These are phyloP conservation scores for Colletotrichum eleusines DNA, from an alignment of 2,329 filamentous ascomycete species.

Conservation along the genomic window DNA sequence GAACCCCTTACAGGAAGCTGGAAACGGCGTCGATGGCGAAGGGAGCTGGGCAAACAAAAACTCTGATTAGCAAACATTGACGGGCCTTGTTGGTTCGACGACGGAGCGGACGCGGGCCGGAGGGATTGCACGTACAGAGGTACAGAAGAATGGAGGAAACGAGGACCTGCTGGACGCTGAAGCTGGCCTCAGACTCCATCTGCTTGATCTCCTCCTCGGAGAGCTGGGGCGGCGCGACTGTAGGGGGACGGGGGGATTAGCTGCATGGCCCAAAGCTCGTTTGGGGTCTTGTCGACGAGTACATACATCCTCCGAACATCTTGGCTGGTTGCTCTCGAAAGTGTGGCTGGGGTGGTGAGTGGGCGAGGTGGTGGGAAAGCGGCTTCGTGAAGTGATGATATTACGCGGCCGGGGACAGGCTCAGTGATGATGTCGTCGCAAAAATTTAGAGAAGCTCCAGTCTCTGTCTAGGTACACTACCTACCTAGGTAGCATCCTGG, in stretches of 20 bases:
- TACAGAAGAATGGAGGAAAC: slow-evolving; percentile 78
- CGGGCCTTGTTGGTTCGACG: background rate
- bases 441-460: slow-evolving; percentile 41
- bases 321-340: slow-evolving; percentile 46
- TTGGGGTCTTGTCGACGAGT: no score
- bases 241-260: background rate
- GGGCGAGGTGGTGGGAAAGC: slow-evolving; percentile 3
- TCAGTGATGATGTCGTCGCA: slow-evolving; percentile 42
- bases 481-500: background rate
- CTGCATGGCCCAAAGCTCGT: background rate
- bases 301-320: slow-evolving; percentile 75
- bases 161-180: slow-evolving; percentile 75
- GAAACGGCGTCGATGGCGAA: slow-evolving; percentile 68
- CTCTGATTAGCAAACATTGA: background rate
- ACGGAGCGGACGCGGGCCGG: background rate
- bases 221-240: slow-evolving; percentile 77
- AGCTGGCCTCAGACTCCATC: slow-evolving; percentile 75
- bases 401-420: slow-evolving; percentile 4
- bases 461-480: background rate
- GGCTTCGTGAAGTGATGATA: slow-evolving; percentile 13
- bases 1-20: slow-evolving; percentile 55
- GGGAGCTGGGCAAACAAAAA: slow-evolving; percentile 58
- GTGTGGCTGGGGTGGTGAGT: background rate
- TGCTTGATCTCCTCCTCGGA: slow-evolving; percentile 77
- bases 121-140: slow-evolving; percentile 70